Evolutionary conservation across 306 rosid species (phyloP), one percentile per base, ranked within the genome.

Genomic region (Medicago ruthenica): DNA sequence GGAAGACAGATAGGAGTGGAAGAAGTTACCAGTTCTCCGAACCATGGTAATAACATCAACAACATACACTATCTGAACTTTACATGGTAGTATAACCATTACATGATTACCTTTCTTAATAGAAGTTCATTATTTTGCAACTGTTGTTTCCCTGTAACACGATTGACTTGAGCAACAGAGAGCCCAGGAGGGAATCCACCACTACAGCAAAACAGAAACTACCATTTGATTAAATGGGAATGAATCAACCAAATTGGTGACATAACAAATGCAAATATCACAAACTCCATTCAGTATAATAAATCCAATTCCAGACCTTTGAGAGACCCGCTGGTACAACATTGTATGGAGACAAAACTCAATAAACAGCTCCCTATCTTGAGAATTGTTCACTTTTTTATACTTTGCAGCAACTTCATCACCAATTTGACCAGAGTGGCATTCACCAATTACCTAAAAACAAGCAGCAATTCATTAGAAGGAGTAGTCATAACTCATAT

Each of bases 281-380:
- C 75, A 78, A 70, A 62, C 34, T 60, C 59, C 78, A 53, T 79
- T 64, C 40, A 74, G 68, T 77, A 34, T 44, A 80, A 34, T 44
- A 80, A 36, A 62, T 66, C 47, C 37, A 83, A 64, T 57, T 83
- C 45, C 80, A 61, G 41, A 94, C 98, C 94, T 88, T 85, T 84
- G 96, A 83, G 93, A 82, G 67, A 86, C 82, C 47, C 80, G 83
- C 83, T 94, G 98, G 77, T 90, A 94, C 88, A 94, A 80, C 80
- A 94, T 68, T 76, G 93, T 90, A 83, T 94, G 96, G 79, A 89
- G 91, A 76, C 92, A 88, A 87, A 94, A 92, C 73, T 92, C 97
- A 74, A 94, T 62, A 83, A 94, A 92, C 73, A 92, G 74, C 47
- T 79, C 85, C 75, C 82, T 88, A 78, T 92, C 97, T 73, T 67